These are phyloP conservation scores for Pogostemon cablin DNA, from an alignment of 257 asterid species.

Conservation along the genomic window DNA sequence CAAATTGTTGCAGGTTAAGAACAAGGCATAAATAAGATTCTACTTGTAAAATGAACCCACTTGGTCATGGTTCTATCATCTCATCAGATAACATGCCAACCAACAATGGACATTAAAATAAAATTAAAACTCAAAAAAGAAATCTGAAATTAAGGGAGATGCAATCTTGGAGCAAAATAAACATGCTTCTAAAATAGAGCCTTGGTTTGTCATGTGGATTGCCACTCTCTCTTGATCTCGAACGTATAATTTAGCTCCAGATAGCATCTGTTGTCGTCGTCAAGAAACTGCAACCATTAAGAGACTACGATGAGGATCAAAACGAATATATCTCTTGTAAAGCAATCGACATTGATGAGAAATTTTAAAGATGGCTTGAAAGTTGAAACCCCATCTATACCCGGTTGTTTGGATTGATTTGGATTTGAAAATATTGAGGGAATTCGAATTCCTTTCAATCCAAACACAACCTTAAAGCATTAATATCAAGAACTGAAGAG, in stretches of 20 bases:
- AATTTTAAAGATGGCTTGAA: too few species aligned
- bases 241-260: conserved; percentile 94
- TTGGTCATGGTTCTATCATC: conserved; percentile 37
- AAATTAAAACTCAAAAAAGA: conserved; percentile 2
- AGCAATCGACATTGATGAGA: too few species aligned
- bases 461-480: not conserved
- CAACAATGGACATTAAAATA: conserved; percentile 27
- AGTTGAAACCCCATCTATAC: too few species aligned
- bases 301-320: not conserved
- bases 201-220: conserved; percentile 35
- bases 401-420: not conserved
- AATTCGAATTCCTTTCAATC: not conserved
- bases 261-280: conserved; percentile 88
- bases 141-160: conserved; percentile 30
- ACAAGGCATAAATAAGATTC: conserved; percentile 37
- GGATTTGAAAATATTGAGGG: not conserved
- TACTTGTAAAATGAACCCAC: conserved; percentile 31
- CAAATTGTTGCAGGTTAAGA: conserved; percentile 24
- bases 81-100: conserved; percentile 32
- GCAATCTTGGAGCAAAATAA: conserved; percentile 31
- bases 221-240: conserved; percentile 97
- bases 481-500: not conserved
- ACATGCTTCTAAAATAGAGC: conserved; percentile 26
- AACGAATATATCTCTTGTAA: not conserved
- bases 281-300: conserved; percentile 65